Base-by-base conservation (phyloP, 2,329 filamentous ascomycete genomes). In the Phialemoniopsis sp. region DNA sequence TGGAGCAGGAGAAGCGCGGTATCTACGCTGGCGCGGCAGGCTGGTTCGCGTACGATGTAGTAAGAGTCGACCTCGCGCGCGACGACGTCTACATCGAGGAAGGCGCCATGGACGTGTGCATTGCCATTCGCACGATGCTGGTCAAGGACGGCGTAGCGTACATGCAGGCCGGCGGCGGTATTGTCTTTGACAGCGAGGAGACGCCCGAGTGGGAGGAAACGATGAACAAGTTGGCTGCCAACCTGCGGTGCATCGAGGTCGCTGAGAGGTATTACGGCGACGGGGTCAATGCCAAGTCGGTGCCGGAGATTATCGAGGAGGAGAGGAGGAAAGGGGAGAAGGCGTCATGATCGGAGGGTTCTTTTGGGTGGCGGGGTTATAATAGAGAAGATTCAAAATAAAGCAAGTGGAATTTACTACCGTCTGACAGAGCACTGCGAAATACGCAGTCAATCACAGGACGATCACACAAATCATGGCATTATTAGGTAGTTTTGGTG, bases 11-110 rank as follows among this genome's bases (percentile, higher is more conserved):
- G 74, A 96, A 96, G 73, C 77, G 93, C 39, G 91, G 93, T 31
- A 81, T 97, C 30, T 98, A 98, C 58, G 93, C 93, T 8, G 93
- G 93, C 19, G 93, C 93, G 1, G 91, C 96, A 1, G 93, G 93
- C 3, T 98, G 96, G 67, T 98, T 96, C 63, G 91, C 91, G 9
- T 97, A 95, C 57, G 80, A 82, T 45, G 78, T 77, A 38, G 76
- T 91, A 34, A 79, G 50, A 4, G 18, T 83, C 36, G 65, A 70
- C 8, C 21, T 26, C 21, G 21, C 21, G 6, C 21, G 21, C 21
- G 21, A 26, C 21, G 72, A 82, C 32, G 85, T 84, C 0, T 38
- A 70, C 60, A 70, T 79, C 40, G 69, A 73, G 10, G 86, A 94
- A 55, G 91, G 90, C 7, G 87, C 87, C 16, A 96, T 96, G 90